Evolutionary conservation across 139 green algal species (phyloP).

Genomic region (Chlorella ohadii): DNA sequence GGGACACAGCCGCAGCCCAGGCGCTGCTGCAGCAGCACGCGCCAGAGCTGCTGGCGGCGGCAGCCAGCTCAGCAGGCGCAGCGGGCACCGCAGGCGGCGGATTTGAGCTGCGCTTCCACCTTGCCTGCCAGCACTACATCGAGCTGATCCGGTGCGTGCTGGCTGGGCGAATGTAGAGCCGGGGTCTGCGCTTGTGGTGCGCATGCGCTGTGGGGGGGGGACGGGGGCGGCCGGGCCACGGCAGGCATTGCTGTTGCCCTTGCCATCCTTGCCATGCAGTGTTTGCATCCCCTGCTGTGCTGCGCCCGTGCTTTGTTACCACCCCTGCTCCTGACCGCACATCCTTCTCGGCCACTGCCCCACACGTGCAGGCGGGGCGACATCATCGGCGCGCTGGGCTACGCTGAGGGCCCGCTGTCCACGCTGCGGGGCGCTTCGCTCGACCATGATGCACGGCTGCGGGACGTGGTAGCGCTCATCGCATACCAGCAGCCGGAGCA

Average conservation of each 20-base stretch:
- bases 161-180: not conserved
- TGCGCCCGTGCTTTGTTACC: no score
- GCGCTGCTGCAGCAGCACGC: conserved; percentile 38
- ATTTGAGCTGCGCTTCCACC: conserved; percentile 65
- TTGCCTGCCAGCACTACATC: conserved; percentile 82
- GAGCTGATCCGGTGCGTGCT: conserved; percentile 72
- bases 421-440: conserved; percentile 46
- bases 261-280: no score
- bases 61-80: not conserved
- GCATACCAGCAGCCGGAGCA: conserved; percentile 76
- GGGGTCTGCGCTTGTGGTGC: no score
- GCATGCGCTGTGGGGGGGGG: no score
- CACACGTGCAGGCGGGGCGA: conserved; percentile 39
- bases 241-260: no score
- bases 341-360: not conserved
- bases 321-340: not conserved
- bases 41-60: conserved; percentile 1
- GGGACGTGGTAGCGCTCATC: conserved; percentile 78
- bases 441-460: conserved; percentile 46
- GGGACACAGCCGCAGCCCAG: conserved; percentile 51
- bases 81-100: not conserved
- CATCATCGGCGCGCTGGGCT: conserved; percentile 60
- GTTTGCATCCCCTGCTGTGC: no score
- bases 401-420: conserved; percentile 58
- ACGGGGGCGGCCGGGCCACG: no score